Evolutionary conservation across 257 asterid species (phyloP), one percentile per base, ranked within the genome.

Genomic region (Nyctanthes arbortristis): DNA sequence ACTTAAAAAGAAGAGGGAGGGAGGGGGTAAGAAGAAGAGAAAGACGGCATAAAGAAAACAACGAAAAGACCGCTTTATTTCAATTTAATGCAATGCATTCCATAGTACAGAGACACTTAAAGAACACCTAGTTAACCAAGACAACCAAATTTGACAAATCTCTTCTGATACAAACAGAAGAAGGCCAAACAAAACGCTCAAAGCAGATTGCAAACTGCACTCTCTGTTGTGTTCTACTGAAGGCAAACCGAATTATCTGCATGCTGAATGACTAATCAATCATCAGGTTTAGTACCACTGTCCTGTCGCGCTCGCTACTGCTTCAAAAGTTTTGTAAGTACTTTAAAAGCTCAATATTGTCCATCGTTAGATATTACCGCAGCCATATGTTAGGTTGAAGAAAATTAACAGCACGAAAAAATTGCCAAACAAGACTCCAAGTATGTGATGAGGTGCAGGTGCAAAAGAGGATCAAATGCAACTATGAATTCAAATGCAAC

Each of bases 351-450:
- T n/a, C n/a, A n/a, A n/a, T n/a, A n/a, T n/a, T n/a, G n/a, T 49
- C 29, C 20, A 18, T 49, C 18, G 20, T 11, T 13, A 20, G 57
- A 52, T 49, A 49, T 49, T 20, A 49, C 30, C 14, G 2, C 16
- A 52, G 16, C 29, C 29, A 7, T 22, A 20, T 2, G 30, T 52
- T 9, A 47, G 28, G 24, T 18, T 47, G 66, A 11, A 43, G 7
- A 71, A 70, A 66, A 61, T 43, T 52, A n/a, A 14, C 35, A 59
- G 33, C 71, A 20, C 57, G n/a, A 18, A 37, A 22, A 35, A 12
- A 45, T n/a, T 49, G 20, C 39, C 47, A 43, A 28, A 20, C 61
- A 55, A 45, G 66, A 75, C 32, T 59, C 25, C 34, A 43, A 6
- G 29, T 36, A 37, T 31, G 59, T 63, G 76, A 37, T 56, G 56